Evolutionary conservation across 129 eudicot genomes (phyloP).

Genomic region (carrot (Daucus carota)): DH1_v3.0 NC_030388.2:25503501-25504000

Average conservation of each 20-base stretch:
- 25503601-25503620: slow-evolving; percentile 86
- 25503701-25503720: neutral
- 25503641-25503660: neutral
- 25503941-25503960: too few species aligned
- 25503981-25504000: too few species aligned
- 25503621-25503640: slow-evolving; percentile 11
- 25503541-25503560: slow-evolving; percentile 80
- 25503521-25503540: slow-evolving; percentile 86
- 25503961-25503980: too few species aligned
- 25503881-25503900: neutral
- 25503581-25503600: slow-evolving; percentile 73
- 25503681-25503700: neutral
- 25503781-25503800: slow-evolving; percentile 87
- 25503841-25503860: slow-evolving; percentile 41
- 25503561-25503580: slow-evolving; percentile 74
- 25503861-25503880: slow-evolving; percentile 7
- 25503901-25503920: neutral
- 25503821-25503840: slow-evolving; percentile 90
- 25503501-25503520: slow-evolving; percentile 84
- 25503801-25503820: slow-evolving; percentile 95
- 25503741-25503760: slow-evolving; percentile 45
- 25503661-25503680: neutral
- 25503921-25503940: too few species aligned
- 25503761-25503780: slow-evolving; percentile 93
- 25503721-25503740: slow-evolving; percentile 43